A percentile compares a stretch with the other conserved stretches of the same genome.
Conservation (phyloP, 441 rosid species). For the Gossypium schwendimanii region DNA sequence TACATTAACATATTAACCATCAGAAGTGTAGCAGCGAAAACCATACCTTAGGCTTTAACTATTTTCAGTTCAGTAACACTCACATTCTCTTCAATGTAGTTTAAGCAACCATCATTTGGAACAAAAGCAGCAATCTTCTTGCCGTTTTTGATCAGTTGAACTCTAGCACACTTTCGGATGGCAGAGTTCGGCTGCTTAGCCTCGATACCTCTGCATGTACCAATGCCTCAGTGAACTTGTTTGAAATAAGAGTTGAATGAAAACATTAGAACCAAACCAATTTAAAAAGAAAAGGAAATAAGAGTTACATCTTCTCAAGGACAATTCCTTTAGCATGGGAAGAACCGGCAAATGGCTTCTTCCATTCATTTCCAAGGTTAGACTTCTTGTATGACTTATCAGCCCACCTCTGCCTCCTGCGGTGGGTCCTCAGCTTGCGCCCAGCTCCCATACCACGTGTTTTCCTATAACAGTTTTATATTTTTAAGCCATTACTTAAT, state of each 20-base stretch:
- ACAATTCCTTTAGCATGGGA: slow-evolving; percentile 60
- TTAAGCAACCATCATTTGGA: slow-evolving; percentile 58
- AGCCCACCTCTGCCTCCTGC: slow-evolving; percentile 48
- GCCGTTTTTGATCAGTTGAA: slow-evolving; percentile 52
- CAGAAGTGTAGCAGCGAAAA: neutral
- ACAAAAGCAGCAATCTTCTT: slow-evolving; percentile 63
- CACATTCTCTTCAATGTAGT: slow-evolving; percentile 56
- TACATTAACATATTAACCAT: neutral
- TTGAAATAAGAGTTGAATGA: neutral
- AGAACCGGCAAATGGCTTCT: slow-evolving; percentile 54
- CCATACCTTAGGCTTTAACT: neutral
- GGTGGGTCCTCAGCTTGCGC: slow-evolving; percentile 38
- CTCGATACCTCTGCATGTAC: slow-evolving; percentile 39
- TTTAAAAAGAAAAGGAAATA: neutral
- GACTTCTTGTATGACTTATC: slow-evolving; percentile 48
- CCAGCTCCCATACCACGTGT: slow-evolving; percentile 63
- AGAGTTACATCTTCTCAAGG: slow-evolving; percentile 43
- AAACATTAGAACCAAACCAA: neutral
- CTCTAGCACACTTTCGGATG: slow-evolving; percentile 53
- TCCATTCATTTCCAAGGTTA: slow-evolving; percentile 46
- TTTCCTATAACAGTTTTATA: slow-evolving; percentile 25
- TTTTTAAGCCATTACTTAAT: neutral
- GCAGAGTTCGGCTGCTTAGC: slow-evolving; percentile 68
- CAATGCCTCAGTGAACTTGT: neutral
- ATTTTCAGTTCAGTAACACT: neutral